Evolutionary conservation across 495 filamentous ascomycete genomes (phyloP).

Genomic region (Aspergillus wentii): DNA sequence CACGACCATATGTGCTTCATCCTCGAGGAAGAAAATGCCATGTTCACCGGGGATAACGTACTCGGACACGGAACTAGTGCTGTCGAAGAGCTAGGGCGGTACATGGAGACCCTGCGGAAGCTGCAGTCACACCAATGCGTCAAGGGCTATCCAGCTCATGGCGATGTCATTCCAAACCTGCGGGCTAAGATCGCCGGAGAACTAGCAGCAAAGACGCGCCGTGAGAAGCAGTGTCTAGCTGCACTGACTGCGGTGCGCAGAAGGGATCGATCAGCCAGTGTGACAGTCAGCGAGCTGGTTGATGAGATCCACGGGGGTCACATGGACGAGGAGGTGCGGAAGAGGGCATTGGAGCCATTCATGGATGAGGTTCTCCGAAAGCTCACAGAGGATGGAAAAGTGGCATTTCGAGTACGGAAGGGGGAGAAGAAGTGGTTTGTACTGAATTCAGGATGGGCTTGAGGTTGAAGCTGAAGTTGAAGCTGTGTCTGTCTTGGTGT

Average conservation of each 20-base stretch:
- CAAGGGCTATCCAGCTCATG: conserved; percentile 40
- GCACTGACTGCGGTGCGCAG: conserved; percentile 13
- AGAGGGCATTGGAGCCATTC: conserved; percentile 40
- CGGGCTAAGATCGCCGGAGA: conserved; percentile 24
- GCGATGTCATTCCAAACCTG: conserved; percentile 28
- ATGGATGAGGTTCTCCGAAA: conserved; percentile 43
- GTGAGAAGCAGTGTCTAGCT: conserved; percentile 31
- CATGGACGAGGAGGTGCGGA: conserved; percentile 17
- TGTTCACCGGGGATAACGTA: conserved; percentile 80
- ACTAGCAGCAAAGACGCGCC: conserved; percentile 25
- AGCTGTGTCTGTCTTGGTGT: too few relatives aligned
- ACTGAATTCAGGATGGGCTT: too few relatives aligned
- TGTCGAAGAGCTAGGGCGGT: conserved; percentile 31
- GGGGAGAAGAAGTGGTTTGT: conserved; percentile 42
- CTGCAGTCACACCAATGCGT: conserved; percentile 25
- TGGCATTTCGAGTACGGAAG: conserved; percentile 37
- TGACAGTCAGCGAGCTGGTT: conserved; percentile 37
- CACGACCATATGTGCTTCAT: conserved; percentile 46
- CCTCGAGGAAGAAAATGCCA: conserved; percentile 56
- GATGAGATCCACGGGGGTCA: conserved; percentile 32
- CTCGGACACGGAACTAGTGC: conserved; percentile 34
- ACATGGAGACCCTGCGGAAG: conserved; percentile 26
- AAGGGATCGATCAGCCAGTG: conserved; percentile 12
- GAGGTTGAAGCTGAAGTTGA: too few relatives aligned
- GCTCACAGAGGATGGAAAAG: conserved; percentile 43